Evolutionary conservation across 768 basidiomycete genomes (phyloP).

Genomic region (Pluteus cervinus): DNA sequence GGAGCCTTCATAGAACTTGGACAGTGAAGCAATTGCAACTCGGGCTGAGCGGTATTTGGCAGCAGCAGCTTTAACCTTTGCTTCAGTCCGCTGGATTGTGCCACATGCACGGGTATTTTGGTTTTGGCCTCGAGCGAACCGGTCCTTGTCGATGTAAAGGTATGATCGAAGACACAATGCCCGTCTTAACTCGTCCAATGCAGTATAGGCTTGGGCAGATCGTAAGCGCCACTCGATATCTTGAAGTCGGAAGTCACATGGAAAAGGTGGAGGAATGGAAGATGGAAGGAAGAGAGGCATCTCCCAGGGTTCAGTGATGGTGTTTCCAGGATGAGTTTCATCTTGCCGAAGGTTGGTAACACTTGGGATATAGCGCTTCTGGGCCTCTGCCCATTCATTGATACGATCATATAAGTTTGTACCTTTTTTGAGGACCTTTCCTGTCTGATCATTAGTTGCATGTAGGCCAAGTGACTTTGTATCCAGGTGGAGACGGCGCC

Average conservation of each 20-base stretch:
- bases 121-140: background rate
- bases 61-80: background rate
- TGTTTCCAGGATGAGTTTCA: no score
- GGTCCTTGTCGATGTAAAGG: background rate
- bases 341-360: conserved; percentile 1
- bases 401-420: no score
- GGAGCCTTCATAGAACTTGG: no score
- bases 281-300: conserved; percentile 5
- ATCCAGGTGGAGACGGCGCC: no score
- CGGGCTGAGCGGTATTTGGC: background rate
- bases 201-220: conserved; percentile 1
- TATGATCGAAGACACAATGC: conserved; percentile 1
- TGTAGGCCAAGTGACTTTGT: no score
- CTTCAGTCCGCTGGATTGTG: background rate
- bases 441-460: no score
- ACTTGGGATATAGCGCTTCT: conserved; percentile 3
- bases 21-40: background rate
- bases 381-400: conserved; percentile 3
- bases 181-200: background rate
- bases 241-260: background rate
- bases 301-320: no score
- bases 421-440: no score
- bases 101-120: background rate
- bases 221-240: conserved; percentile 4
- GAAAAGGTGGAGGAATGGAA: background rate